Conservation (phyloP, 2,329 filamentous ascomycete genomes). For the Stromatinia cepivora region DNA sequence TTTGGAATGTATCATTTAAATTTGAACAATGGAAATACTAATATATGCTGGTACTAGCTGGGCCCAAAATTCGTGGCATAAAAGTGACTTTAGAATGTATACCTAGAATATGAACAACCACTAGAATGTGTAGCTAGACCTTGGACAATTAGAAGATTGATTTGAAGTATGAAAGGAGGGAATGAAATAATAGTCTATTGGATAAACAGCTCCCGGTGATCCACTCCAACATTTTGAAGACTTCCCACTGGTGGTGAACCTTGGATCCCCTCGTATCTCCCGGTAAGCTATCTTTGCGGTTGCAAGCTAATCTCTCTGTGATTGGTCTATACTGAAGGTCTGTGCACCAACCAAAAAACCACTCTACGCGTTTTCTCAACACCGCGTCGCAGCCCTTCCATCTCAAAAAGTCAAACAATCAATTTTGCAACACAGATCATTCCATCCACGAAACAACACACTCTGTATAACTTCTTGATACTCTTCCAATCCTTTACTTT, state of each 20-base stretch:
- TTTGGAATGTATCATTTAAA: neutral
- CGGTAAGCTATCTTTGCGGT: no score
- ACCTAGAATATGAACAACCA: no score
- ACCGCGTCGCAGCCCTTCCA: slow-evolving; percentile 21
- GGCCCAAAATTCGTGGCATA: no score
- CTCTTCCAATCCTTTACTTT: neutral
- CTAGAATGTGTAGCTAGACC: no score
- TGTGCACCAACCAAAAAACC: slow-evolving; percentile 21
- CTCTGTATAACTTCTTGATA: neutral
- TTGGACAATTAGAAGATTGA: neutral
- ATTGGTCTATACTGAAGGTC: slow-evolving; percentile 1
- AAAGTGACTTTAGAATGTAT: no score
- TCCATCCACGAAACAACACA: slow-evolving; percentile 7
- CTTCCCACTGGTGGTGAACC: no score
- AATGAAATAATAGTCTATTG: neutral
- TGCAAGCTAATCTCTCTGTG: neutral
- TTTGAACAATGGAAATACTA: neutral
- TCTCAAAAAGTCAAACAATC: slow-evolving; percentile 20
- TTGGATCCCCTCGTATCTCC: no score
- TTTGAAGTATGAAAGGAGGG: neutral
- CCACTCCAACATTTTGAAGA: no score
- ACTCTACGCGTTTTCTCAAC: slow-evolving; percentile 24
- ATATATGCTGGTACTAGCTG: no score
- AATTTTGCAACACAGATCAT: slow-evolving; percentile 13
- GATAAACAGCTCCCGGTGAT: no score